These are phyloP conservation scores for Pleurotus ostreatus DNA, from an alignment of 768 basidiomycete species.

Conservation along the genomic window DNA sequence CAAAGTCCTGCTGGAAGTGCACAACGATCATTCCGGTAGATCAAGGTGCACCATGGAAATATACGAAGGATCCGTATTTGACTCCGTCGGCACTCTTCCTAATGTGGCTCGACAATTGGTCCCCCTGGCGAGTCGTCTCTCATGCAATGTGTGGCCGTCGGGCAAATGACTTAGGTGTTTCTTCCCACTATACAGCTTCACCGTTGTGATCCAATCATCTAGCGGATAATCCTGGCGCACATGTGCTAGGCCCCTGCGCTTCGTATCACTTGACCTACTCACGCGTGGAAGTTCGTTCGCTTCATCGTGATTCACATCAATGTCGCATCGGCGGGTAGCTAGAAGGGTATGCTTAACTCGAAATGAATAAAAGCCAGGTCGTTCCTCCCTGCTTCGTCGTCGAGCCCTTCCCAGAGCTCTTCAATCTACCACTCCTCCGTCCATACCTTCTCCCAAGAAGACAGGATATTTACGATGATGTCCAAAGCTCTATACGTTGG, in stretches of 20 bases:
- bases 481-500: slow-evolving; percentile 18
- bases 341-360: neutral
- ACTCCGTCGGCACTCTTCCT: too few species aligned
- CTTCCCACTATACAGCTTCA: too few species aligned
- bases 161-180: too few species aligned
- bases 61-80: too few species aligned
- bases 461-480: neutral
- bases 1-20: too few species aligned
- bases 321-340: slow-evolving; percentile 3
- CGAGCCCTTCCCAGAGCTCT: neutral
- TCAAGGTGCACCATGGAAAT: too few species aligned
- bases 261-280: slow-evolving; percentile 2
- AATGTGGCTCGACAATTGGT: too few species aligned
- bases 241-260: slow-evolving; percentile 1
- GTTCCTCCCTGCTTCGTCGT: neutral
- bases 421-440: neutral
- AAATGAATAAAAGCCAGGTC: neutral
- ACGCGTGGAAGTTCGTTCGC: neutral
- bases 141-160: too few species aligned
- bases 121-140: too few species aligned
- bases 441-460: too few species aligned
- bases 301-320: neutral
- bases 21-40: too few species aligned
- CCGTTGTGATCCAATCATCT: too few species aligned
- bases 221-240: neutral